A percentile compares a stretch with the other conserved stretches of the same genome.
These are phyloP conservation scores for Daldinia grandis DNA, from an alignment of 495 filamentous ascomycete species.

Conservation along the genomic window DNA sequence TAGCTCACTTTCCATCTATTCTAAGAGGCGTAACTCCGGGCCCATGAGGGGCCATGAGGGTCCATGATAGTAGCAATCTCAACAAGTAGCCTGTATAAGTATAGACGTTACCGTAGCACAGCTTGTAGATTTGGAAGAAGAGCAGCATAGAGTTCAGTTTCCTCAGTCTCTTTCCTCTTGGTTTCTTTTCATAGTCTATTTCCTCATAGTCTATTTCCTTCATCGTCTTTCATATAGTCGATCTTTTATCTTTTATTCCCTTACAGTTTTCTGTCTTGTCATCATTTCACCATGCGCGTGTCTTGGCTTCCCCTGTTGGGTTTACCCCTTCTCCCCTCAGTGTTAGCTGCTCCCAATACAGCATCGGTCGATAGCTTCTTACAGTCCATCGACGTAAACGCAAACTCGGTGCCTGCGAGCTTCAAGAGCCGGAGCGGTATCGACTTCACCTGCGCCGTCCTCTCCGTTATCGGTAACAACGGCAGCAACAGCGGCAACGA, in stretches of 20 bases:
- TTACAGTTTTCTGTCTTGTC: neutral
- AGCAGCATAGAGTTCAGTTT: slow-evolving; percentile 1
- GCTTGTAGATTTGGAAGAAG: neutral
- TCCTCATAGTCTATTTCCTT: neutral
- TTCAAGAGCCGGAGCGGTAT: neutral
- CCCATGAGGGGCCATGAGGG: neutral
- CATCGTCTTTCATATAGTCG: neutral
- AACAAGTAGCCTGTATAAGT: neutral
- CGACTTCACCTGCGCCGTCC: neutral
- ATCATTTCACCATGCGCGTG: neutral
- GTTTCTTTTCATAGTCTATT: neutral
- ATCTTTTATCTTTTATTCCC: slow-evolving; percentile 1
- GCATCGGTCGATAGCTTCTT: neutral
- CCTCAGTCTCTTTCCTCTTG: neutral
- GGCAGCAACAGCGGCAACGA: neutral
- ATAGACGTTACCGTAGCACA: neutral
- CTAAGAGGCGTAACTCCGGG: neutral
- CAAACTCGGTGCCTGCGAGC: neutral
- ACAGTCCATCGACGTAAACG: neutral
- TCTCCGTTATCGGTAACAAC: neutral
- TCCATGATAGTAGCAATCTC: neutral
- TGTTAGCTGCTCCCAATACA: neutral
- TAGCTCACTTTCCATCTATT: neutral
- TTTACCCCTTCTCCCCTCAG: slow-evolving; percentile 1
- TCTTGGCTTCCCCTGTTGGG: slow-evolving; percentile 1